phyloP scores from a whole-genome alignment of 164 flowering plant species.

The Santalum album region DNA sequence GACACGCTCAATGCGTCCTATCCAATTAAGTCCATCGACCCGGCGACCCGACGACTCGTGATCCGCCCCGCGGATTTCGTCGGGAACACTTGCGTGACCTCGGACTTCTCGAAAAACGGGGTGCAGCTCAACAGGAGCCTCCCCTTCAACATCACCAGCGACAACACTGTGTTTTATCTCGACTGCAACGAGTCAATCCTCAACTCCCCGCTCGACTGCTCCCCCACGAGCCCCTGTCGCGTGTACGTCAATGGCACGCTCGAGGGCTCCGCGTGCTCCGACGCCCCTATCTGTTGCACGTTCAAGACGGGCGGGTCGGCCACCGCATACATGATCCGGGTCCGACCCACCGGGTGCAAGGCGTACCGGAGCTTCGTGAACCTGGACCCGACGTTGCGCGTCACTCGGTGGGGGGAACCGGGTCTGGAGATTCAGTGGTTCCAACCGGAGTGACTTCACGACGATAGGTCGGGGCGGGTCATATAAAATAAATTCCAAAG shows the following conservation, averaged over 20 bases:
- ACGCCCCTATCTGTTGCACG: slow-evolving; percentile 32
- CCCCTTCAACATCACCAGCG: slow-evolving; percentile 55
- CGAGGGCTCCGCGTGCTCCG: slow-evolving; percentile 18
- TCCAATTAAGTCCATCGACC: slow-evolving; percentile 28
- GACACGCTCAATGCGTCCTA: slow-evolving; percentile 33
- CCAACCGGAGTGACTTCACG: too few species aligned
- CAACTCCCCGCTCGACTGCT: slow-evolving; percentile 35
- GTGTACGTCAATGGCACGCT: slow-evolving; percentile 24
- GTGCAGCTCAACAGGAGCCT: slow-evolving; percentile 33
- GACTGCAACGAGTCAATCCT: slow-evolving; percentile 32
- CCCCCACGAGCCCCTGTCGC: slow-evolving; percentile 41
- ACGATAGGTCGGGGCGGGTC: too few species aligned
- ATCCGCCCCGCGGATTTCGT: slow-evolving; percentile 30
- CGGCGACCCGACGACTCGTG: slow-evolving; percentile 27
- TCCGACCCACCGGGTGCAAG: slow-evolving; percentile 29
- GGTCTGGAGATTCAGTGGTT: slow-evolving; percentile 49
- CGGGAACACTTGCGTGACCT: slow-evolving; percentile 34
- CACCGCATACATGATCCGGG: slow-evolving; percentile 30
- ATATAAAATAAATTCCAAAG: too few species aligned
- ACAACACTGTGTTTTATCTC: slow-evolving; percentile 43
- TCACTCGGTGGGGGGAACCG: slow-evolving; percentile 35
- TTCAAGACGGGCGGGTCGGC: slow-evolving; percentile 44
- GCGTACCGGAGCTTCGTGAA: slow-evolving; percentile 49
- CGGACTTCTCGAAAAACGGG: slow-evolving; percentile 34
- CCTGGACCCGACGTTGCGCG: slow-evolving; percentile 28